phyloP scores from a whole-genome alignment of 805 yeast species.

The Lipomyces oligophaga region DNA sequence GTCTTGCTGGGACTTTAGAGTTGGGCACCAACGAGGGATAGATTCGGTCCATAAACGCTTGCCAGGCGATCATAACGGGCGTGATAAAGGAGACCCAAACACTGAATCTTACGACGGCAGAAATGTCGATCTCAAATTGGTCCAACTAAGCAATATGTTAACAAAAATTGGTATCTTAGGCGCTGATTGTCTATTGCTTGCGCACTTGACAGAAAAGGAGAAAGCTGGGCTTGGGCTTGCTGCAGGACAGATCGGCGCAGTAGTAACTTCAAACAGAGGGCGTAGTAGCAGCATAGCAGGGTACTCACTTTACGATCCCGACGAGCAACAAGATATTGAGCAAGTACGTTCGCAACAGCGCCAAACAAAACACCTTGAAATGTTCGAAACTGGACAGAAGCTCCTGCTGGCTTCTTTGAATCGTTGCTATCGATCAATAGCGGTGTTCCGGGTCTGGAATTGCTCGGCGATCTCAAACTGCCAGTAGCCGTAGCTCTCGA shows the following conservation, averaged over 20 bases:
- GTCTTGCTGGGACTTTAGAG: no score
- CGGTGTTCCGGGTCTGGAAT: no score
- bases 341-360: slow-evolving; percentile 3
- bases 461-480: no score
- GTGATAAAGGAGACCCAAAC: slow-evolving; percentile 26
- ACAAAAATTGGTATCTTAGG: no score
- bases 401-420: neutral
- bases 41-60: slow-evolving; percentile 4
- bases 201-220: no score
- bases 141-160: neutral
- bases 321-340: slow-evolving; percentile 11
- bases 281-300: neutral
- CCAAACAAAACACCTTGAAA: slow-evolving; percentile 8
- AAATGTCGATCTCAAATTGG: slow-evolving; percentile 14
- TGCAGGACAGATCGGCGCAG: no score
- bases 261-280: no score
- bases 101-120: slow-evolving; percentile 36
- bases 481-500: no score
- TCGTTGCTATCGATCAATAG: neutral
- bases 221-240: no score
- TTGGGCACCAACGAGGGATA: slow-evolving; percentile 4
- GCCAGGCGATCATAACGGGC: slow-evolving; percentile 12
- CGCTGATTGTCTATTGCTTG: no score
- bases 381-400: slow-evolving; percentile 5
- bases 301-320: slow-evolving; percentile 1